Percentiles rank a stretch among this genome's conserved stretches.
phyloP scores from a whole-genome alignment of 2,329 filamentous ascomycete genomes.

The Fusarium palustre region DNA sequence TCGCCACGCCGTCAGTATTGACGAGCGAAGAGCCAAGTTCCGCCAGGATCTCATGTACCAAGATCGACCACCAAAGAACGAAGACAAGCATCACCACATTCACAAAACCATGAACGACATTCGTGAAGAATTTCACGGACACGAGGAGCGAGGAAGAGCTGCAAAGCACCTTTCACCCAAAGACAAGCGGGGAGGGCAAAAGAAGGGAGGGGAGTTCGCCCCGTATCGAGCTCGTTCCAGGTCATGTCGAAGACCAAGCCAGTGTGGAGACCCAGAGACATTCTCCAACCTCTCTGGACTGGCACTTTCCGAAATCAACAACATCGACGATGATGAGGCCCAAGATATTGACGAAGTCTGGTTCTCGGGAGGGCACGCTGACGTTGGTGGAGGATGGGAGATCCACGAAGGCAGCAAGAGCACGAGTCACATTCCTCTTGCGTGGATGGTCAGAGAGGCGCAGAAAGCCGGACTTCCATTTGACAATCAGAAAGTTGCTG shows the following conservation, averaged over 20 bases:
- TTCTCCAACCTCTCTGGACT: constrained; percentile 50
- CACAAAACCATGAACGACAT: constrained; percentile 43
- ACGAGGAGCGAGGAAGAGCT: constrained; percentile 34
- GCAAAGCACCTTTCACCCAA: constrained; percentile 29
- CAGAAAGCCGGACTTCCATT: constrained; percentile 75
- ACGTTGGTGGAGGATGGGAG: constrained; percentile 83
- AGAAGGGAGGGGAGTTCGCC: constrained; percentile 43
- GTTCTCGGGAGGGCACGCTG: constrained; percentile 83
- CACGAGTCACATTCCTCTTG: constrained; percentile 74
- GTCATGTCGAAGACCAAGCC: constrained; percentile 49
- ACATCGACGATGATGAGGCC: constrained; percentile 60
- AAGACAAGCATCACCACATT: constrained; percentile 41
- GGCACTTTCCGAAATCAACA: constrained; percentile 46
- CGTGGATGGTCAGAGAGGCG: constrained; percentile 75
- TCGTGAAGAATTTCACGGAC: constrained; percentile 24
- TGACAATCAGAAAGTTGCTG: constrained; percentile 73
- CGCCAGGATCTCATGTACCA: constrained; percentile 76
- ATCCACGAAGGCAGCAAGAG: constrained; percentile 67
- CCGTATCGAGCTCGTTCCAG: constrained; percentile 58
- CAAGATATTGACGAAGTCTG: constrained; percentile 85
- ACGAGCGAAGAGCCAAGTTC: constrained; percentile 78
- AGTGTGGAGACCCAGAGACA: constrained; percentile 41
- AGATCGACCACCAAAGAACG: constrained; percentile 35
- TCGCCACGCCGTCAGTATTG: constrained; percentile 76
- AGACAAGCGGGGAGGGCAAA: constrained; percentile 6